Evolutionary conservation across 768 basidiomycete genomes (phyloP).

Genomic region (Tylopilus plumbeoviolaceoides): DNA sequence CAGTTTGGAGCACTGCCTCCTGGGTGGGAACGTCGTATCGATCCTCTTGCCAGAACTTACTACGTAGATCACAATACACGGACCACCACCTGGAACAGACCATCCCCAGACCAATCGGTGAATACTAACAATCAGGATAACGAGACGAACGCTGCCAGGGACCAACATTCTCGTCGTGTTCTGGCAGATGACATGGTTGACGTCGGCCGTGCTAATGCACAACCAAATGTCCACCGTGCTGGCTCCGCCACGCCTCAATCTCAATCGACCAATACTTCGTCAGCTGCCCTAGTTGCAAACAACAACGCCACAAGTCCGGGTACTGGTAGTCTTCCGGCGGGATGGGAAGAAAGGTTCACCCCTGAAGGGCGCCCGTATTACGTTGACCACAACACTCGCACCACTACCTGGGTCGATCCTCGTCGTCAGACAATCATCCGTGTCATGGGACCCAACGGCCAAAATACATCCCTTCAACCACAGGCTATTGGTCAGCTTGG

Average conservation of each 20-base stretch:
- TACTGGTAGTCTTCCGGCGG: slow-evolving; percentile 84
- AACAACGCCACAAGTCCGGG: slow-evolving; percentile 64
- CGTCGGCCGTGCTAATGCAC: slow-evolving; percentile 46
- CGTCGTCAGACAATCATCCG: slow-evolving; percentile 95
- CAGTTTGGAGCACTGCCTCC: slow-evolving; percentile 86
- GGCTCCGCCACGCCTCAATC: slow-evolving; percentile 31
- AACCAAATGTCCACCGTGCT: slow-evolving; percentile 39
- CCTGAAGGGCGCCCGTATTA: slow-evolving; percentile 98
- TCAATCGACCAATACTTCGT: slow-evolving; percentile 32
- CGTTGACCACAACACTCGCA: slow-evolving; percentile 98
- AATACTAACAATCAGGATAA: slow-evolving; percentile 69
- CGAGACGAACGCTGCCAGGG: slow-evolving; percentile 82
- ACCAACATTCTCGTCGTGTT: slow-evolving; percentile 80
- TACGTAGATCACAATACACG: slow-evolving; percentile 99
- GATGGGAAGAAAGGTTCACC: slow-evolving; percentile 99
- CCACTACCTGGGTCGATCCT: slow-evolving; percentile 99
- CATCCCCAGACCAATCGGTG: slow-evolving; percentile 69
- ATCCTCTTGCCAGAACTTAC: slow-evolving; percentile 93
- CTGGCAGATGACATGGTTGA: slow-evolving; percentile 86
- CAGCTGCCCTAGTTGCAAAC: slow-evolving; percentile 48
- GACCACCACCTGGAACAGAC: slow-evolving; percentile 96
- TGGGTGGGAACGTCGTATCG: slow-evolving; percentile 97
- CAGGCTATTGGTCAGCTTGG: slow-evolving; percentile 97
- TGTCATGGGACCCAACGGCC: slow-evolving; percentile 92
- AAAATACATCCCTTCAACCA: slow-evolving; percentile 82